Percentiles rank a stretch among this genome's conserved stretches.
These are phyloP conservation scores for Lipomyces spencermartinsiae DNA, from an alignment of 805 yeast genomes.

Conservation along the genomic window DNA sequence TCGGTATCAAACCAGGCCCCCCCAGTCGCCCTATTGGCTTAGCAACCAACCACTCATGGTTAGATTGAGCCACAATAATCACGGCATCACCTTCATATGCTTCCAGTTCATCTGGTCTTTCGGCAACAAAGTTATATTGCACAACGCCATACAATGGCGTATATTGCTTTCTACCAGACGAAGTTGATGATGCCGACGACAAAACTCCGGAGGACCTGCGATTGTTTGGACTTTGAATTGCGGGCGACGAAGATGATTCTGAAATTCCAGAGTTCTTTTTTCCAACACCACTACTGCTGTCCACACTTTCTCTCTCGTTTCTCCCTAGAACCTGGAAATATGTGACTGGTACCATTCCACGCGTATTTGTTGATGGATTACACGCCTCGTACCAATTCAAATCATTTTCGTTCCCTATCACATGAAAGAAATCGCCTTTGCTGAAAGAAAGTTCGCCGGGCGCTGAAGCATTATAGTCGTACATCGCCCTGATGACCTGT, in stretches of 20 bases:
- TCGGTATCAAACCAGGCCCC: constrained; percentile 97
- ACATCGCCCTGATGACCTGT: constrained; percentile 79
- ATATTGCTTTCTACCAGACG: constrained; percentile 20
- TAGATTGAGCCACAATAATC: constrained; percentile 94
- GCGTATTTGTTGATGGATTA: constrained; percentile 76
- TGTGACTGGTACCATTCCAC: constrained; percentile 86
- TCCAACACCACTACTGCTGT: constrained; percentile 16
- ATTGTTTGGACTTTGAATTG: constrained; percentile 13
- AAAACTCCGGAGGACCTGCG: constrained; percentile 23
- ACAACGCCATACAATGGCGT: constrained; percentile 79
- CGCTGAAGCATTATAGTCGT: constrained; percentile 77
- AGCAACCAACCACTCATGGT: constrained; percentile 97
- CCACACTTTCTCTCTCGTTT: constrained; percentile 34
- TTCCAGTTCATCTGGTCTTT: constrained; percentile 80
- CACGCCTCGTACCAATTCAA: constrained; percentile 82
- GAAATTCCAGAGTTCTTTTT: constrained; percentile 28
- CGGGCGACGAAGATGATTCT: constrained; percentile 17
- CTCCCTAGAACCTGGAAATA: constrained; percentile 74
- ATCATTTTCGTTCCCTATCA: constrained; percentile 62
- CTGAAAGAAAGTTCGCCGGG: constrained; percentile 79
- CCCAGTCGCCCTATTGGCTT: constrained; percentile 90
- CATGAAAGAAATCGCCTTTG: constrained; percentile 90
- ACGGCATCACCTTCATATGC: constrained; percentile 86
- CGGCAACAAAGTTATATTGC: constrained; percentile 85
- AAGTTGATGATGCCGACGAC: constrained; percentile 31